Evolutionary conservation across 345 rosid genomes (phyloP).

Genomic region (Hibiscus mutabilis): DNA sequence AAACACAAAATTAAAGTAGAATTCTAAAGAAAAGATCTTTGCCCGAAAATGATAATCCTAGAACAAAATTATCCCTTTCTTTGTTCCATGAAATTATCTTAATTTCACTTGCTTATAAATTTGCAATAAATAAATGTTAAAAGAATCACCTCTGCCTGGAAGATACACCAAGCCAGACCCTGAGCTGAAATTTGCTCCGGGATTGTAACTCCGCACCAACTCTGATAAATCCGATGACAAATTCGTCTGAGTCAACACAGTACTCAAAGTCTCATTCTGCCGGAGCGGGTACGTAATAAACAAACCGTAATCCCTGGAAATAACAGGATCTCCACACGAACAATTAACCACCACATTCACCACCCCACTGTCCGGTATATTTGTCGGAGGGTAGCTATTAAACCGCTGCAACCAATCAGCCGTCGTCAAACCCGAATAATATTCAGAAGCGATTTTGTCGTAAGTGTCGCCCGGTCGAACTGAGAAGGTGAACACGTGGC

Average conservation of each 20-base stretch:
- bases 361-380: conserved; percentile 32
- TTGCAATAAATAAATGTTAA: neutral
- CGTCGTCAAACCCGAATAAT: conserved; percentile 45
- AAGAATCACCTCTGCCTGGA: conserved; percentile 54
- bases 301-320: conserved; percentile 49
- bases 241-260: conserved; percentile 33
- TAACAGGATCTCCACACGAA: conserved; percentile 41
- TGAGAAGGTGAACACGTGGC: conserved; percentile 32
- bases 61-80: neutral
- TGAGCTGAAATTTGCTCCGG: conserved; percentile 39
- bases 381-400: conserved; percentile 22
- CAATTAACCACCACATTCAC: conserved; percentile 58
- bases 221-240: conserved; percentile 24
- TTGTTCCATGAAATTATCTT: too few relatives aligned
- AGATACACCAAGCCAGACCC: conserved; percentile 72
- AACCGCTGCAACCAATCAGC: conserved; percentile 19
- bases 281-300: conserved; percentile 55
- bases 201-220: conserved; percentile 52
- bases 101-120: neutral
- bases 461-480: conserved; percentile 28
- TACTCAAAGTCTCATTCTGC: conserved; percentile 36
- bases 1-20: neutral
- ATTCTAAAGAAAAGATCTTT: conserved; percentile 33
- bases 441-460: conserved; percentile 13
- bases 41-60: conserved; percentile 3